Percentiles rank a stretch among this genome's conserved stretches.
Evolutionary conservation across 768 basidiomycete genomes (phyloP).

Genomic region (Boletus huronensis): DNA sequence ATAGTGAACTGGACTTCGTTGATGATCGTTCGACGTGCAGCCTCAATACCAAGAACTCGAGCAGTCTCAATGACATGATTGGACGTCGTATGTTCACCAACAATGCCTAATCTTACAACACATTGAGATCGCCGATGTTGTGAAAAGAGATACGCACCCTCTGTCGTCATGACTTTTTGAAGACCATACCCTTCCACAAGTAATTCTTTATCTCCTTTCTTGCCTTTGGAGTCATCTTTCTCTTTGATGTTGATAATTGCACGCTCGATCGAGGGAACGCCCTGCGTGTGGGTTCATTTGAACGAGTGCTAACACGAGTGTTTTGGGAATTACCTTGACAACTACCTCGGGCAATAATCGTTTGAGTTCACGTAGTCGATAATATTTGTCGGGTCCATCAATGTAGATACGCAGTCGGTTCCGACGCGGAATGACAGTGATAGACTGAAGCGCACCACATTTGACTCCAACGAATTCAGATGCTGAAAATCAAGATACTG

Average conservation of each 20-base stretch:
- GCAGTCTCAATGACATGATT: slow-evolving; percentile 98
- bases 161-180: slow-evolving; percentile 94
- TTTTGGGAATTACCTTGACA: slow-evolving; percentile 63
- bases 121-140: neutral
- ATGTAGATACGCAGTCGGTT: slow-evolving; percentile 77
- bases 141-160: slow-evolving; percentile 51
- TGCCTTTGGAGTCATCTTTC: slow-evolving; percentile 71
- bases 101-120: slow-evolving; percentile 58
- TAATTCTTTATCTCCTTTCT: slow-evolving; percentile 86
- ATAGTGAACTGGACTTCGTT: slow-evolving; percentile 98
- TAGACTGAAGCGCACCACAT: slow-evolving; percentile 47
- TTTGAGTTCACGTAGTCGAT: slow-evolving; percentile 82
- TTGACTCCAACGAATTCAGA: neutral
- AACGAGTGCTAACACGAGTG: neutral
- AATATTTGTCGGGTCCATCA: slow-evolving; percentile 75
- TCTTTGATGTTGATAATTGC: slow-evolving; percentile 97
- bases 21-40: slow-evolving; percentile 89
- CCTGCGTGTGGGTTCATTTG: slow-evolving; percentile 36
- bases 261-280: slow-evolving; percentile 80
- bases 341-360: slow-evolving; percentile 80
- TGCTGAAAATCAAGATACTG: neutral
- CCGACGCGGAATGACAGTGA: slow-evolving; percentile 71
- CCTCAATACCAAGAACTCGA: slow-evolving; percentile 96
- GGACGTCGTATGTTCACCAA: slow-evolving; percentile 88
- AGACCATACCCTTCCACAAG: slow-evolving; percentile 97